Evolutionary conservation across 305 asterid genomes (phyloP).

Genomic region (Fraxinus angustifolia): DNA sequence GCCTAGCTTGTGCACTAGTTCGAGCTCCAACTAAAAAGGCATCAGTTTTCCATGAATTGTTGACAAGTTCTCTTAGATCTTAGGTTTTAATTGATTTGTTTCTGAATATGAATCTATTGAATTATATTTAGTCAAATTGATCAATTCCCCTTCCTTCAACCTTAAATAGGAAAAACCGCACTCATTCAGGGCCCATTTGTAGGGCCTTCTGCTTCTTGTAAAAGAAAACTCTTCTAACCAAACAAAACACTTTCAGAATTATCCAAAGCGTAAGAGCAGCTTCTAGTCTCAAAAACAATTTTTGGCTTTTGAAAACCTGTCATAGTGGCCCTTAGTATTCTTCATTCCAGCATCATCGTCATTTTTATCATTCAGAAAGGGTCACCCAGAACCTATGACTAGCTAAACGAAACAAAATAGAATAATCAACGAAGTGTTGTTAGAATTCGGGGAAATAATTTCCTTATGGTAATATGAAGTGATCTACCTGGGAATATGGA

Average conservation of each 20-base stretch:
- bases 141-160: not conserved
- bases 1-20: not conserved
- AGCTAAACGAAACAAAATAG: conserved; percentile 3
- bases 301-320: not conserved
- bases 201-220: not conserved
- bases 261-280: not conserved
- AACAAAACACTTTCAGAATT: not conserved
- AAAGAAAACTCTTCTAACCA: not conserved
- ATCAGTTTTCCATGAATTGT: not conserved
- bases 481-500: not conserved
- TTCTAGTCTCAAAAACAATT: not conserved
- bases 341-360: not conserved
- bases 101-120: not conserved
- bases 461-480: not conserved
- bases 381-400: not conserved
- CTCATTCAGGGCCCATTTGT: not conserved
- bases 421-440: not conserved
- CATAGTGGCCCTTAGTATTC: not conserved
- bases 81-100: not conserved
- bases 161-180: not conserved
- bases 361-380: conserved; percentile 9
- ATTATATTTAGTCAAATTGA: not conserved
- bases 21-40: conserved; percentile 5
- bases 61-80: not conserved
- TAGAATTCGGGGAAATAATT: not conserved